Conservation (phyloP, 129 eudicot species). For the Flaveria bidentis region DNA sequence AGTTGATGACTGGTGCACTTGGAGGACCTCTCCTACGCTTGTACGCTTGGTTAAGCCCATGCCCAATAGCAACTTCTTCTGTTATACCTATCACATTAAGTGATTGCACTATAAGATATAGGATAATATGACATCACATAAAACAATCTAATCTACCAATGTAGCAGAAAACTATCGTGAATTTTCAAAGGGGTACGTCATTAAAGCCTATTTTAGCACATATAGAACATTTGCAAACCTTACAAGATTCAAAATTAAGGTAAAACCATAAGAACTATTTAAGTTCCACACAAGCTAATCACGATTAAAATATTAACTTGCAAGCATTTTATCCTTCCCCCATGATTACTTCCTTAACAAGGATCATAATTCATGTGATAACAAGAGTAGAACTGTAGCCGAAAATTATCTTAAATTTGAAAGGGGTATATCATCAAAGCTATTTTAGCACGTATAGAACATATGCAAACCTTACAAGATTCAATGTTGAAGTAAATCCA, state of each 20-base stretch:
- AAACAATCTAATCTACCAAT: not conserved
- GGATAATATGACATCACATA: not conserved
- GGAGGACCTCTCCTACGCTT: conserved; percentile 60
- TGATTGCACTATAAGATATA: not conserved
- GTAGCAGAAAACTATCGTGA: not conserved
- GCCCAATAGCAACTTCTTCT: conserved; percentile 44
- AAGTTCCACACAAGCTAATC: not conserved
- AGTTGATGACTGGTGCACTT: conserved; percentile 50
- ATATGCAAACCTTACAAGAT: not conserved
- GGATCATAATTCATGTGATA: not conserved
- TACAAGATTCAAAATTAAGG: not conserved
- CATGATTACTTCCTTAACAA: not conserved
- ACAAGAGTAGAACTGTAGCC: not conserved
- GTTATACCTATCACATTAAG: conserved; percentile 16
- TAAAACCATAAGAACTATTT: not conserved
- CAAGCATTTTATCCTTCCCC: not conserved
- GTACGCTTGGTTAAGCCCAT: conserved; percentile 28
- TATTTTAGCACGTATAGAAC: not conserved
- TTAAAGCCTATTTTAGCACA: not conserved
- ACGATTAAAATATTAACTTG: not conserved
- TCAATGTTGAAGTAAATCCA: not conserved
- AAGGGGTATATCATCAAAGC: not conserved
- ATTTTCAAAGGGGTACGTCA: not conserved
- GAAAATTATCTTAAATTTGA: not conserved
- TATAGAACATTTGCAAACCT: not conserved